phyloP scores from a whole-genome alignment of 768 basidiomycete species.

The Boletus tomentosulus region DNA sequence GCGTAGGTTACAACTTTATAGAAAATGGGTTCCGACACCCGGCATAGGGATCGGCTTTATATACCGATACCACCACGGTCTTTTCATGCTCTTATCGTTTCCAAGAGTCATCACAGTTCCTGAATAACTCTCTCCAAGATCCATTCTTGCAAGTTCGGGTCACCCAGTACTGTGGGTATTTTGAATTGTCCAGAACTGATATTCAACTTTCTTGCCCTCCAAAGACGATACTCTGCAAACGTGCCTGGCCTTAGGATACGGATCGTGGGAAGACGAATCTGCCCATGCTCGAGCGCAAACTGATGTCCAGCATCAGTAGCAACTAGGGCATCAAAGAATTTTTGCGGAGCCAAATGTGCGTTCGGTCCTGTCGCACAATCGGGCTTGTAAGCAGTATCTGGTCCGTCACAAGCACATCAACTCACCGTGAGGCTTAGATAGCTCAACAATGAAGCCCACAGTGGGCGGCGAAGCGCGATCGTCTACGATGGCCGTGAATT shows the following conservation, averaged over 20 bases:
- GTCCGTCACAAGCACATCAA: too few relatives aligned
- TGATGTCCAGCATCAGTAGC: neutral
- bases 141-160: constrained; percentile 9
- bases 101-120: constrained; percentile 5
- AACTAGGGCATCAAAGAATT: neutral
- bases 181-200: constrained; percentile 11
- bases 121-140: constrained; percentile 13
- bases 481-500: constrained; percentile 15
- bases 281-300: neutral
- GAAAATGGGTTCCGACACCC: too few relatives aligned
- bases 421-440: neutral
- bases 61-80: too few relatives aligned
- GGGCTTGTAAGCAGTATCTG: too few relatives aligned
- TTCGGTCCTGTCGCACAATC: constrained; percentile 1
- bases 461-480: constrained; percentile 1
- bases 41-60: too few relatives aligned
- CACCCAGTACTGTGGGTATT: constrained; percentile 6
- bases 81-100: too few relatives aligned
- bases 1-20: too few relatives aligned
- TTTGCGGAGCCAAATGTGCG: neutral
- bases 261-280: constrained; percentile 5
- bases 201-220: constrained; percentile 1
- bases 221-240: constrained; percentile 17
- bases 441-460: constrained; percentile 16
- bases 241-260: constrained; percentile 19